These are phyloP conservation scores for Protoeuglena noctilucae DNA, from an alignment of 139 green algal species.

Conservation along the genomic window DNA sequence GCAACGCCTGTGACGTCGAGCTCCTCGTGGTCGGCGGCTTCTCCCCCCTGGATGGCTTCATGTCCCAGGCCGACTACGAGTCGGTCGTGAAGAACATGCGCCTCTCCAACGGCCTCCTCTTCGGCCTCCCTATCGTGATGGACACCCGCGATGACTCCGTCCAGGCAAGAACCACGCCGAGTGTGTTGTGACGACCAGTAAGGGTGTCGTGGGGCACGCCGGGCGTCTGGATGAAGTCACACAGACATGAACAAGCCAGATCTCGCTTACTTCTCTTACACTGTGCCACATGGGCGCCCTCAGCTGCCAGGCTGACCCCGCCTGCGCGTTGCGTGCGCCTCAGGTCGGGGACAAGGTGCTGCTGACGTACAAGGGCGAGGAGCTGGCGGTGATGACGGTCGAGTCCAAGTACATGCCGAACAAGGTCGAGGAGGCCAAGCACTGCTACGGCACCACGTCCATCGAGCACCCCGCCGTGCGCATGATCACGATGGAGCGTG, in stretches of 20 bases:
- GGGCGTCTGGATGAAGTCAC: too few relatives aligned
- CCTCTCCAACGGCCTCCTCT: conserved; percentile 22
- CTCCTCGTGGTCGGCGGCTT: conserved; percentile 68
- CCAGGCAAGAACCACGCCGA: too few relatives aligned
- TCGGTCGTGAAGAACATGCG: conserved; percentile 54
- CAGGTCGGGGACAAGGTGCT: conserved; percentile 57
- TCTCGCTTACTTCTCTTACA: too few relatives aligned
- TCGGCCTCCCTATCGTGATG: conserved; percentile 77
- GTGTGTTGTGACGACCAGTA: too few relatives aligned
- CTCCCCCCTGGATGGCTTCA: conserved; percentile 73
- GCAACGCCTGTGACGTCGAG: conserved; percentile 84
- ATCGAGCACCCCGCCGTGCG: conserved; percentile 86
- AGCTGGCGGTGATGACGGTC: conserved; percentile 64
- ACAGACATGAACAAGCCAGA: too few relatives aligned
- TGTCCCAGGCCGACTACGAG: conserved; percentile 62
- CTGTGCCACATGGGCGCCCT: too few relatives aligned
- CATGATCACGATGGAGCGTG: conserved; percentile 80
- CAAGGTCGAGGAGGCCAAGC: conserved; percentile 43
- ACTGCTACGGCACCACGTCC: conserved; percentile 71
- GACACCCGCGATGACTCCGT: conserved; percentile 60
- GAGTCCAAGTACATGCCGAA: conserved; percentile 67
- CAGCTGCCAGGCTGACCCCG: too few relatives aligned
- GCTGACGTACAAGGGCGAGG: conserved; percentile 68
- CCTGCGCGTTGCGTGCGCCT: too few relatives aligned
- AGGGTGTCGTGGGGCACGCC: too few relatives aligned